Evolutionary conservation across 768 basidiomycete species (phyloP).

Genomic region (Cystobasidium onofrii): DNA sequence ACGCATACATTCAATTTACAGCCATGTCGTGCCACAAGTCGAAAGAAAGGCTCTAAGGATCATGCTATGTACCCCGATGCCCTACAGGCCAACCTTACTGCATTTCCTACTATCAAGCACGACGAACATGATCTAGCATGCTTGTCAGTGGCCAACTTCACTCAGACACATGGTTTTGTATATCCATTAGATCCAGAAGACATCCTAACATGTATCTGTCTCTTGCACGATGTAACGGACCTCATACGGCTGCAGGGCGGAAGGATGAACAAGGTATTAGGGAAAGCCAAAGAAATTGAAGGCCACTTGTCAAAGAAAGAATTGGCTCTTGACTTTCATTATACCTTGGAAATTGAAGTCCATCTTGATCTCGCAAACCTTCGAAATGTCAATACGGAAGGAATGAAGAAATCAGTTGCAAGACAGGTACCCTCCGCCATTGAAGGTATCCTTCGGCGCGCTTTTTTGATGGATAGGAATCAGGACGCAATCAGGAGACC

Average conservation of each 20-base stretch:
- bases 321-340: not conserved
- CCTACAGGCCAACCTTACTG: not conserved
- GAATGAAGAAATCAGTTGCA: not conserved
- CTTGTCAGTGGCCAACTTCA: not conserved
- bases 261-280: not conserved
- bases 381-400: not conserved
- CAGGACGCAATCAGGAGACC: not conserved
- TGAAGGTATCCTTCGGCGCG: not conserved
- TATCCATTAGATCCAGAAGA: not conserved
- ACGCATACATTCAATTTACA: not conserved
- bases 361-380: not conserved
- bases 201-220: not conserved
- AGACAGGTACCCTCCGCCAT: not conserved
- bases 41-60: not conserved
- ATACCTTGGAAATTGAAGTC: not conserved
- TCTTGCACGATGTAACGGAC: not conserved
- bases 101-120: not conserved
- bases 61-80: not conserved
- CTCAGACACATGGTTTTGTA: not conserved
- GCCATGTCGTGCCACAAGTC: not conserved
- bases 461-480: not conserved
- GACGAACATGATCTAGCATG: not conserved
- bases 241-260: not conserved
- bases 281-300: not conserved
- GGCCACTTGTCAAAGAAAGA: not conserved